Base-by-base conservation (phyloP, 192 early-diverging fungal genomes). In the Backusella sp. region DNA sequence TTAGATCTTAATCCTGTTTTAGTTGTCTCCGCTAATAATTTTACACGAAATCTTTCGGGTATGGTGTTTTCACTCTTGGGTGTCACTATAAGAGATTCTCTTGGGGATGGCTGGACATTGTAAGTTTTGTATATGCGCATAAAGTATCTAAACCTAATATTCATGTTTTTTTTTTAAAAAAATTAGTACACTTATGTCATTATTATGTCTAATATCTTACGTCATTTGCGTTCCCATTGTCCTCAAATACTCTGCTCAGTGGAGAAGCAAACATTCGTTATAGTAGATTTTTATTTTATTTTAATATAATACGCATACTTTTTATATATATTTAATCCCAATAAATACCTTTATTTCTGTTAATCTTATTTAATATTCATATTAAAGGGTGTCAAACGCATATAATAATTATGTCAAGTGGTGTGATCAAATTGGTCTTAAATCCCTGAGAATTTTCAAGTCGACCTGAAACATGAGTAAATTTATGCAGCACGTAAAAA, bases 31-130 rank as follows among this genome's bases (percentile, higher is more conserved):
- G 59, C 42, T 34, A 66, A 39, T 65, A 77, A 26, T 39, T 77
- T 71, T 46, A 30, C 62, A 21, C 53, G 76, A 66, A 77, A 72
- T 66, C 15, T 73, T 4, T 30, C 42, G 21, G 71, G 46, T 19
- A 77, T 69, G 67, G 35, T 73, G 9, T 77, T 77, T 42, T 77
- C 76, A 1, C 23, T 77, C 8, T 52, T 72, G 30, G 76, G 70
- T 19, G 76, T 59, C 35, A 46, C 30, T 1, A 71, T 77, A 19
- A 41, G 71, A 46, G 32, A 44, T 15, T 28, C 44, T 14, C 23
- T 77, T n/a, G 76, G 76, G 19, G 70, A 77, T 62, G 76, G 70
- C 8, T 73, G 69, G 69, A 73, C 76, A 44, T 77, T 68, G 76
- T 77, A 77, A 77, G 76, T 75, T 34, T 32, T 23, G 36, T 37